Evolutionary conservation across 352 stramenopile species (phyloP).

Genomic region (Thalassiosira delicatula): DNA sequence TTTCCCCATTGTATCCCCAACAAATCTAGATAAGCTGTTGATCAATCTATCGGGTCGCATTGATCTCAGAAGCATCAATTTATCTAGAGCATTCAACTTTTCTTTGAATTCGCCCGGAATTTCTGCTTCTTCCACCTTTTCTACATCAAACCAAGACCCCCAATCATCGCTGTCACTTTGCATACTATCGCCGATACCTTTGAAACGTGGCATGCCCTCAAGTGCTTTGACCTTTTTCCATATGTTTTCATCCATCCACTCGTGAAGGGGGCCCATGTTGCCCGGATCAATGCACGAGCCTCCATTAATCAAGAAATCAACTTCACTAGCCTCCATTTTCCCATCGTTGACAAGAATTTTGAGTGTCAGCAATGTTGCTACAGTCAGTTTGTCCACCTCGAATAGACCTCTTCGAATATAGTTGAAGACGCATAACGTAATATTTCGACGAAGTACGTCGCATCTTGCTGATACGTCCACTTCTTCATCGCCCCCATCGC

Average conservation of each 20-base stretch:
- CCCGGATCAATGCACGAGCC: conserved; percentile 87
- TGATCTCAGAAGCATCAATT: conserved; percentile 92
- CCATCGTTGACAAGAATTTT: conserved; percentile 92
- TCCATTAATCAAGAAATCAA: conserved; percentile 94
- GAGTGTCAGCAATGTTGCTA: conserved; percentile 93
- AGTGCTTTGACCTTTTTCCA: conserved; percentile 92
- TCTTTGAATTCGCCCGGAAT: conserved; percentile 96
- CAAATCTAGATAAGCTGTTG: conserved; percentile 92
- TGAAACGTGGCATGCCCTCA: conserved; percentile 89
- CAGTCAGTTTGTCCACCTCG: conserved; percentile 92
- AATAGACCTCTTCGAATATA: conserved; percentile 94
- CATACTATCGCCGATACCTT: conserved; percentile 92
- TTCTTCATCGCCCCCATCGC: conserved; percentile 72
- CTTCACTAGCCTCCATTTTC: conserved; percentile 91
- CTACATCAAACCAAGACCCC: conserved; percentile 94
- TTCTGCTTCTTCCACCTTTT: conserved; percentile 92
- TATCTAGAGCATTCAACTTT: conserved; percentile 90
- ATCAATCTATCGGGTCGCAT: conserved; percentile 93
- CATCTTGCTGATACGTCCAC: conserved; percentile 89
- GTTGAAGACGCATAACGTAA: conserved; percentile 95
- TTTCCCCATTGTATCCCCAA: conserved; percentile 90
- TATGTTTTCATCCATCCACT: conserved; percentile 92
- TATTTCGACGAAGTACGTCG: conserved; percentile 88
- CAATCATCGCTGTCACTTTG: conserved; percentile 97
- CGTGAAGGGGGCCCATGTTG: conserved; percentile 81